Evolutionary conservation across 2,329 filamentous ascomycete species (phyloP).

Genomic region (Aspergillus novofumigatus): DNA sequence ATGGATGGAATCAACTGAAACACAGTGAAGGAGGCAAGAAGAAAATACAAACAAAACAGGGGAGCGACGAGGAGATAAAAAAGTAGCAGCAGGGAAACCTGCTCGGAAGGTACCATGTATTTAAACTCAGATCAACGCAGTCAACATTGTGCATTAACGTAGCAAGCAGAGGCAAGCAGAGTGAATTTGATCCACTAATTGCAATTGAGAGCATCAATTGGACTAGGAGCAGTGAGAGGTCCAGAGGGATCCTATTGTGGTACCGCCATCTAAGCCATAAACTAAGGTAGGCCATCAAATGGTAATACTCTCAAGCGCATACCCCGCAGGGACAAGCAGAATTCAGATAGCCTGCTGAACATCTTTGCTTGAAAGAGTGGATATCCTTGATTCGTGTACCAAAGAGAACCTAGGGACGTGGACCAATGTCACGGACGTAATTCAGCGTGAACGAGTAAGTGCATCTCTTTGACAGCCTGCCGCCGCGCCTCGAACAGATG

Average conservation of each 20-base stretch:
- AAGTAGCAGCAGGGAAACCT: not conserved
- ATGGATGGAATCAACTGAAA: not conserved
- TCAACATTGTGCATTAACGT: not conserved
- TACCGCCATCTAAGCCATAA: not conserved
- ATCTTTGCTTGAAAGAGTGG: not conserved
- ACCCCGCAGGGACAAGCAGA: not conserved
- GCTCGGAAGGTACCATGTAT: not conserved
- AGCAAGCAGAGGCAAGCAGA: not conserved
- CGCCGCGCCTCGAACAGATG: not conserved
- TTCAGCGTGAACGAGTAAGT: not conserved
- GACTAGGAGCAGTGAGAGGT: not conserved
- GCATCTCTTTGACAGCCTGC: not conserved
- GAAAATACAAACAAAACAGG: not conserved
- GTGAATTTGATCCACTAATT: not conserved
- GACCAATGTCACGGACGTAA: not conserved
- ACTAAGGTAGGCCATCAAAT: not conserved
- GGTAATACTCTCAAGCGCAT: not conserved
- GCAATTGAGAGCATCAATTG: not conserved
- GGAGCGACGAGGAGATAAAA: not conserved
- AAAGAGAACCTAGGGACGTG: not conserved
- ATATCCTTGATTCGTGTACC: not conserved
- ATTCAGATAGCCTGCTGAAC: not conserved
- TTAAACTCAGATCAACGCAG: not conserved
- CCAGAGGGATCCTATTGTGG: not conserved
- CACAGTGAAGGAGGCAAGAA: not conserved